A percentile compares a stretch with the other conserved stretches of the same genome.
Conservation (phyloP, 2,329 filamentous ascomycete genomes). For the Pseudogymnoascus sp. region DNA sequence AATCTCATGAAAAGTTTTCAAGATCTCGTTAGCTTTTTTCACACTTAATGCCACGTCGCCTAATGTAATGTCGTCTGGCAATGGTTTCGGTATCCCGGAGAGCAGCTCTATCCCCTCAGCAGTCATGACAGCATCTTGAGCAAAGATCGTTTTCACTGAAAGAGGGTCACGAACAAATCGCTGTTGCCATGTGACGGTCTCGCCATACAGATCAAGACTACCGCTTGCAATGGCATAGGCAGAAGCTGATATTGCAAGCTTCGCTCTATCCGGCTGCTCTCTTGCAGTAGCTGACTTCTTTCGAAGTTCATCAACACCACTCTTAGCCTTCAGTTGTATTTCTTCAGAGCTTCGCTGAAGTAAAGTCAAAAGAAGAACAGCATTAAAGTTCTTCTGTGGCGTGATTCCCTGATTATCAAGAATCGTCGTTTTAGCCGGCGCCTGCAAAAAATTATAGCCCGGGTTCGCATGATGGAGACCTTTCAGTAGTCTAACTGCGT, state of each 20-base stretch:
- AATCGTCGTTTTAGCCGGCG: constrained; percentile 8
- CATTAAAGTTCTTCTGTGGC: constrained; percentile 11
- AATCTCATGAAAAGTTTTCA: constrained; percentile 13
- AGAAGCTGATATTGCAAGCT: constrained; percentile 24
- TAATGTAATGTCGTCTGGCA: constrained; percentile 21
- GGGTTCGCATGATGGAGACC: constrained; percentile 8
- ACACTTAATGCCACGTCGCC: constrained; percentile 11
- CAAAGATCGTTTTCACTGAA: constrained; percentile 24
- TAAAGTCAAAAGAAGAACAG: constrained; percentile 12
- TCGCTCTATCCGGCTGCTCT: constrained; percentile 25
- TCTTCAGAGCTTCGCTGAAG: constrained; percentile 10
- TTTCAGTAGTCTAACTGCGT: constrained; percentile 12
- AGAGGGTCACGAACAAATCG: constrained; percentile 31
- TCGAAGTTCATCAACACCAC: constrained; percentile 13
- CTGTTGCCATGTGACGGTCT: constrained; percentile 29
- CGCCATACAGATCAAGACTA: constrained; percentile 24
- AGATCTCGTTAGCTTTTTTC: constrained; percentile 14
- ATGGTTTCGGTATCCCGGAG: constrained; percentile 23
- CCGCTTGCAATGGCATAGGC: constrained; percentile 28
- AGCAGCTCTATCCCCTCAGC: constrained; percentile 23
- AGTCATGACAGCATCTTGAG: constrained; percentile 14
- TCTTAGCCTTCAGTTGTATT: constrained; percentile 8
- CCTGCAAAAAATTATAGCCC: constrained; percentile 9
- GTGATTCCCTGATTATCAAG: background rate
- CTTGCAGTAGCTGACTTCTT: constrained; percentile 16